phyloP scores from a whole-genome alignment of 2,329 filamentous ascomycete species.

The Paracoccidioides lutzii region DNA sequence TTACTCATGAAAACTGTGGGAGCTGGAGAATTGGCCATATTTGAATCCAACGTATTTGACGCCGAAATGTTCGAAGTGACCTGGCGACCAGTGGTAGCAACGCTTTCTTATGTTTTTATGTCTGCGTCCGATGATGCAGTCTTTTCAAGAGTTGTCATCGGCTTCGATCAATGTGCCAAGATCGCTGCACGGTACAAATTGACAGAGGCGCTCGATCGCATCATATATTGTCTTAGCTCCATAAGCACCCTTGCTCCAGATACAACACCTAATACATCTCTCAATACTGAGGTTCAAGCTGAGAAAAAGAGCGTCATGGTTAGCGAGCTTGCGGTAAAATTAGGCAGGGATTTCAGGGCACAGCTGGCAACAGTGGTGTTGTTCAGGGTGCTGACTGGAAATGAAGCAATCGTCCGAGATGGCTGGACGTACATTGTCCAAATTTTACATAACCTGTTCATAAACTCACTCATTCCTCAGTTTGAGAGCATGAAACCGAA shows the following conservation, averaged over 20 bases:
- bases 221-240: slow-evolving; percentile 75
- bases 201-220: slow-evolving; percentile 79
- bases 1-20: slow-evolving; percentile 71
- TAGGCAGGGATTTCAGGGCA: slow-evolving; percentile 84
- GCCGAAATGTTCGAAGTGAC: slow-evolving; percentile 95
- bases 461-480: slow-evolving; percentile 81
- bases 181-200: slow-evolving; percentile 78
- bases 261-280: slow-evolving; percentile 61
- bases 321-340: slow-evolving; percentile 89
- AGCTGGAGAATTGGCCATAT: slow-evolving; percentile 60
- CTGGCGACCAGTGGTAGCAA: slow-evolving; percentile 90
- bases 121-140: slow-evolving; percentile 94
- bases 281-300: slow-evolving; percentile 93
- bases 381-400: slow-evolving; percentile 79
- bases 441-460: slow-evolving; percentile 90
- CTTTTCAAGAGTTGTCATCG: slow-evolving; percentile 82
- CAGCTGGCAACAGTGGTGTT: slow-evolving; percentile 91
- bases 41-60: slow-evolving; percentile 88
- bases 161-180: slow-evolving; percentile 90
- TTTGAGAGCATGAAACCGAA: slow-evolving; percentile 57
- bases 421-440: slow-evolving; percentile 56
- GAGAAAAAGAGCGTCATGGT: slow-evolving; percentile 94
- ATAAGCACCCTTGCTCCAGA: slow-evolving; percentile 80
- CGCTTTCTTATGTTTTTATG: slow-evolving; percentile 96
- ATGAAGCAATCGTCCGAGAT: slow-evolving; percentile 60